Base-by-base conservation (phyloP, 495 filamentous ascomycete species). In the Jackrogersella multiformis region DNA sequence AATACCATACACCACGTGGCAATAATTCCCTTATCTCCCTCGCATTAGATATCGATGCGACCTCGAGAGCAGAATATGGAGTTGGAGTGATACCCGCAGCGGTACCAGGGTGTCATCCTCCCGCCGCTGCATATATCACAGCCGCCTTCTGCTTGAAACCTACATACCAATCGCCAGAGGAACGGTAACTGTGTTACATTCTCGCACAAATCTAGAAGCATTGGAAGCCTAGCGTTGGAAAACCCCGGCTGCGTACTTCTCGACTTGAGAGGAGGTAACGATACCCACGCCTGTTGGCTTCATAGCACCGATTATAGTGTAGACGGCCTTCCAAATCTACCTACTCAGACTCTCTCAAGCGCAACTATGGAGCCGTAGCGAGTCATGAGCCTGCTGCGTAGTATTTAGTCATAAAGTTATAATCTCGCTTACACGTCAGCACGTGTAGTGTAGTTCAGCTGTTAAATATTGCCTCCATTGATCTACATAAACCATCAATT, bases 1-100 rank as follows among this genome's bases (percentile, higher is more conserved):
- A n/a, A n/a, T n/a, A n/a, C n/a, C n/a, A n/a, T n/a, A n/a, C 6
- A 44, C 41, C 41, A 44, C 41, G 41, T 44, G 41, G 41, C 23
- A n/a, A n/a, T n/a, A n/a, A n/a, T n/a, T n/a, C n/a, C n/a, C n/a
- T n/a, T n/a, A n/a, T n/a, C n/a, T n/a, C n/a, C n/a, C n/a, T n/a
- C n/a, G n/a, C n/a, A n/a, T 42, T 42, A 18, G 5, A 18, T 44
- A 6, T 10, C 18, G 18, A 21, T 16, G 16, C 41, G 20, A 24
- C 23, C 13, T 21, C 41, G 7, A 23, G 23, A 44, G 18, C 41
- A 16, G 41, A 44, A 44, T 4, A 12, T 16, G 10, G 18, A 44
- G 41, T 44, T 12, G 41, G 18, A 44, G 41, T 44, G 23, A 21
- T 20, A 9, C 41, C 21, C 21, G 42, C 42, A 9, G 42, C 42